Evolutionary conservation across 805 yeast species (phyloP), one percentile per base, ranked within the genome.

Genomic region (Zygoascus biomembranicola): DNA sequence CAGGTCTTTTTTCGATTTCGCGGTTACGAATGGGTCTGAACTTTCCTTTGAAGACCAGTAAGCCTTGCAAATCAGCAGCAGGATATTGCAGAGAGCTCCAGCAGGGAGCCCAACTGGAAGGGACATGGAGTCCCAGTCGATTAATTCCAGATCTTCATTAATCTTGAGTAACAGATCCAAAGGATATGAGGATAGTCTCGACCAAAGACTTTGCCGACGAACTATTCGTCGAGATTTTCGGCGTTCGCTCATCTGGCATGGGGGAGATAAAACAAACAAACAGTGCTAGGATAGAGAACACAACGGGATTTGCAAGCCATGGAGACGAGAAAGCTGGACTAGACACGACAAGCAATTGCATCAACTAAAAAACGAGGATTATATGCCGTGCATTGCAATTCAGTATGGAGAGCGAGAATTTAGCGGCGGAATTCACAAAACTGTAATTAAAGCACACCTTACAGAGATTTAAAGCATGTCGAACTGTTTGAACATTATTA

Each of bases 51-150:
- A n/a, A 16, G 49, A 8, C 43, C 42, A 35, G 45, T 53, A 59
- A 14, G 55, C 31, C 18, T 59, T 49, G 35, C 53, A 51, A 14
- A 59, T 41, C 48, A 63, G 32, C 46, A 66, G 46, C 32, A 63
- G 23, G 8, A 57, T 32, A 49, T 59, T 59, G 43, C 55, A 51
- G 18, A 51, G 52, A 5, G 54, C 37, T 5, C 65, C 66, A 10
- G 55, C 45, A 14, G 61, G 57, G 8, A 62, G 32, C 3, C 61
- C 63, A n/a, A 53, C 45, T 3, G 58, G 47, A 26, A 54, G 48
- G 5, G 62, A 54, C 8, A 55, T 47, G 2, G 57, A 48, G 49
- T 66, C 68, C 69, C 69, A 66, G 52, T 67, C 68, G 1, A 65
- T 51, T 18, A 63, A 49, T 32, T 56, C 59, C 14, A 63, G n/a